Evolutionary conservation across 352 stramenopile species (phyloP), one percentile per base, ranked within the genome.

Genomic region (Phytopythium boreale): DNA sequence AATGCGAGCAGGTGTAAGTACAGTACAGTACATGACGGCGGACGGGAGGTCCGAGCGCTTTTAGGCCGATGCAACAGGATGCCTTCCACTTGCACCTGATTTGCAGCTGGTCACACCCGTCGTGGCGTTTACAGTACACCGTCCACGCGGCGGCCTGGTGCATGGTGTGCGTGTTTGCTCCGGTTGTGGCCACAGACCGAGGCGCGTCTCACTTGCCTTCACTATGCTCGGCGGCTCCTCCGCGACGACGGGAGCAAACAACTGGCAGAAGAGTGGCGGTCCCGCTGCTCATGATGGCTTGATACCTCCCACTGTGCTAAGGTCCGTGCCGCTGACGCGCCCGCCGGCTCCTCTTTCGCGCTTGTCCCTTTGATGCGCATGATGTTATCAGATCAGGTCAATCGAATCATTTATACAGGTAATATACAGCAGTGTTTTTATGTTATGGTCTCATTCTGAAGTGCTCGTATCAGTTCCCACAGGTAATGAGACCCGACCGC

Each of bases 261-360:
- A 5, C 39, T 46, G 39, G 39, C 12, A 6, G 4, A 46, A 46
- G 17, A n/a, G 41, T 51, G 49, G 34, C 34, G 34, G 34, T 39
- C 34, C 34, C 34, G 34, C 34, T 39, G 34, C 34, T 39, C 10
- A 14, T 56, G 49, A 59, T 59, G 52, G 52, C 31, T 59, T 59
- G 52, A 59, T 46, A 59, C 52, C 27, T 59, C 52, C 52, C 52
- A 59, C 52, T 47, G 4, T 56, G 10, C 27, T 43, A 44, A 44
- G 51, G 49, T 37, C 24, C 7, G 22, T 5, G 22, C 5, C 26
- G 49, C 24, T 56, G 49, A 56, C 44, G 44, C 44, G 37, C 2
- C 37, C 37, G 29, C 29, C 29, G 29, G 29, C 29, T 34, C 29
- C 39, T 46, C 34, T 39, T 14, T 39, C 34, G 34, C 34, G 34